Percentiles rank a stretch among this genome's conserved stretches.
Conservation (phyloP, 129 eudicot genomes). For the Smallanthus sonchifolius region DNA sequence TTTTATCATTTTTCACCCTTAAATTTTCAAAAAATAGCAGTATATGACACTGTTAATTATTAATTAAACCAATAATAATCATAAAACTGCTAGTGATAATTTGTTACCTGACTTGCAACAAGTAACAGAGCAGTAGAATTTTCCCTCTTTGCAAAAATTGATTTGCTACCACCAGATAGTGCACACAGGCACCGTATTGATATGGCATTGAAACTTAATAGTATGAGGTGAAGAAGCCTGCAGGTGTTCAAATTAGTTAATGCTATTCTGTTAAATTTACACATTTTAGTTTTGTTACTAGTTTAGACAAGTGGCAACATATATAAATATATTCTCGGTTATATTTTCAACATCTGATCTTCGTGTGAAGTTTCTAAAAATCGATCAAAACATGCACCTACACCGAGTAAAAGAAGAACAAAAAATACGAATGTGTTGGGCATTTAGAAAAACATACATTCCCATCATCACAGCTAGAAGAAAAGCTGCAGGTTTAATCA, state of each 20-base stretch:
- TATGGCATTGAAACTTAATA: constrained; percentile 66
- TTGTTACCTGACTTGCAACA: constrained; percentile 79
- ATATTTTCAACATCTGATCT: neutral
- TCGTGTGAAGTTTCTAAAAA: neutral
- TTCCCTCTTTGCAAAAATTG: constrained; percentile 55
- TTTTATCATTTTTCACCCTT: neutral
- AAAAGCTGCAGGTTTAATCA: constrained; percentile 74
- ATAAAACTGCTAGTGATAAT: neutral
- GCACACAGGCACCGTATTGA: constrained; percentile 44
- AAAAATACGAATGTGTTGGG: neutral
- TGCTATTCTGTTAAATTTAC: neutral
- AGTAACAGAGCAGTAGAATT: constrained; percentile 70
- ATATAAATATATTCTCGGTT: neutral
- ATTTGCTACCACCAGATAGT: constrained; percentile 68
- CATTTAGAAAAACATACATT: constrained; percentile 44
- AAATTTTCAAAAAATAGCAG: neutral
- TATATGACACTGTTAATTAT: neutral
- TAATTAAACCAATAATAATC: neutral
- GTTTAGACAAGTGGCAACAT: neutral
- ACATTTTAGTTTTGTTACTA: neutral
- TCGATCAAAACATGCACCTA: neutral
- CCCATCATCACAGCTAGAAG: constrained; percentile 68
- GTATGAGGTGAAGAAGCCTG: constrained; percentile 66
- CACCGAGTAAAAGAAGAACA: neutral
- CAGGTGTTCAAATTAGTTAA: constrained; percentile 25